Conservation (phyloP, 805 yeast genomes). For the Yarrowia osloensis region DNA sequence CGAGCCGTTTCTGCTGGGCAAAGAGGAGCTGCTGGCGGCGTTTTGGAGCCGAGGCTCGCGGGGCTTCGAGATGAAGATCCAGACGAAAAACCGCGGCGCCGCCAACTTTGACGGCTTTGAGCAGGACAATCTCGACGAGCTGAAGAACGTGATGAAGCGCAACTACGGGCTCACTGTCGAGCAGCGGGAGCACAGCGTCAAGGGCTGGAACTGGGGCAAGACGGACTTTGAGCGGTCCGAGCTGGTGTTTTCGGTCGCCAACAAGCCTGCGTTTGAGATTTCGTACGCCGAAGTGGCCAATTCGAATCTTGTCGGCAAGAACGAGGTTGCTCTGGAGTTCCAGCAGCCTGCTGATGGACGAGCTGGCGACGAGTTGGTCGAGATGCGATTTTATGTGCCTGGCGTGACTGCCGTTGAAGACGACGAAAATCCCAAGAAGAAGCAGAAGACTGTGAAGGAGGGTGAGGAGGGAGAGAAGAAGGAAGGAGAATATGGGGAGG, state of each 20-base stretch:
- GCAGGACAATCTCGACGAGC: slow-evolving; percentile 68
- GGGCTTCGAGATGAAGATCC: slow-evolving; percentile 85
- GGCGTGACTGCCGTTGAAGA: slow-evolving; percentile 59
- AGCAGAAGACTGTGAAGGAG: slow-evolving; percentile 35
- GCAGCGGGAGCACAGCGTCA: slow-evolving; percentile 82
- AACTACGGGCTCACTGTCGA: slow-evolving; percentile 75
- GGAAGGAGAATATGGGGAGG: slow-evolving; percentile 44
- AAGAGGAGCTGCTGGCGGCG: slow-evolving; percentile 75
- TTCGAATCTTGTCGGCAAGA: slow-evolving; percentile 85
- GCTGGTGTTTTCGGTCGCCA: slow-evolving; percentile 78
- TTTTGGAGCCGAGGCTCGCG: slow-evolving; percentile 93
- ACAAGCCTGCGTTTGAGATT: slow-evolving; percentile 87
- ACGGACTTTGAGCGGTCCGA: slow-evolving; percentile 91
- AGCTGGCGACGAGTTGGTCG: slow-evolving; percentile 95
- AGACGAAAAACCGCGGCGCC: slow-evolving; percentile 85
- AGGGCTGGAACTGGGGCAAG: slow-evolving; percentile 99
- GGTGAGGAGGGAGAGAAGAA: slow-evolving; percentile 39
- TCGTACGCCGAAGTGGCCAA: slow-evolving; percentile 81
- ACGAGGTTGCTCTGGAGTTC: slow-evolving; percentile 90
- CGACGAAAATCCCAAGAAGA: slow-evolving; percentile 40
- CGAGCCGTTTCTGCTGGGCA: slow-evolving; percentile 85
- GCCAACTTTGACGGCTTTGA: slow-evolving; percentile 91
- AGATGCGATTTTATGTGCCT: slow-evolving; percentile 89
- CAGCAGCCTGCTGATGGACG: slow-evolving; percentile 48
- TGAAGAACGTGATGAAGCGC: slow-evolving; percentile 81